phyloP scores from a whole-genome alignment of 495 filamentous ascomycete genomes.

The Parmelia sp. region DNA sequence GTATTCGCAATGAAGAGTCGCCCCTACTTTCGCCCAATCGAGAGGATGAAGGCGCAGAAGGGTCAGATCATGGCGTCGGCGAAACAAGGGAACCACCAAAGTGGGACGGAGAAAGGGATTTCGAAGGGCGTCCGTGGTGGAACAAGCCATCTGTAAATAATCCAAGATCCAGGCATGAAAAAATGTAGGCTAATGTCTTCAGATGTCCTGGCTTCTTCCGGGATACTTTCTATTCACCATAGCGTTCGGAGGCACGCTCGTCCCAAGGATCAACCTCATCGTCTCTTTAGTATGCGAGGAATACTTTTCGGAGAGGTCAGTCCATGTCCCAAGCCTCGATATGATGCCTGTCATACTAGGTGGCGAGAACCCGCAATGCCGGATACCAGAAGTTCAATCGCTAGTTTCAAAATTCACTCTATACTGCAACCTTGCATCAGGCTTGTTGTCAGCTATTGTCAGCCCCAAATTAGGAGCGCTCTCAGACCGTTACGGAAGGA shows the following conservation, averaged over 20 bases:
- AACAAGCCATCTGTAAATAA: conserved; percentile 61
- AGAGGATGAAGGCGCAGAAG: conserved; percentile 10
- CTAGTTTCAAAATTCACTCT: conserved; percentile 72
- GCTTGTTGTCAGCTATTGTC: conserved; percentile 64
- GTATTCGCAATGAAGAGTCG: conserved; percentile 30
- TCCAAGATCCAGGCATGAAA: conserved; percentile 3
- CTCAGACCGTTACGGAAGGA: conserved; percentile 85
- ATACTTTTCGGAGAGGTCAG: conserved; percentile 59
- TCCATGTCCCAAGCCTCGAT: conserved; percentile 50
- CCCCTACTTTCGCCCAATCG: conserved; percentile 34
- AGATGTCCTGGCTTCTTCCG: conserved; percentile 81
- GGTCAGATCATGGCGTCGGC: conserved; percentile 18
- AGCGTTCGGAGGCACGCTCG: conserved; percentile 74
- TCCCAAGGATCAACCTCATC: conserved; percentile 76
- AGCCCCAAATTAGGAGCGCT: conserved; percentile 77
- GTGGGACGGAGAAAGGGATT: conserved; percentile 51
- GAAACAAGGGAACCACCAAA: conserved; percentile 16
- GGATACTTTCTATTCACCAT: conserved; percentile 71
- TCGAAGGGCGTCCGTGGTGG: conserved; percentile 62
- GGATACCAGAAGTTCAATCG: conserved; percentile 60
- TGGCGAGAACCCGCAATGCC: conserved; percentile 64
- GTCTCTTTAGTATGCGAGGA: conserved; percentile 71
- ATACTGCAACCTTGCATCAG: conserved; percentile 61
- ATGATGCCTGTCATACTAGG: conserved; percentile 61
- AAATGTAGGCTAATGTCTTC: conserved; percentile 16